Percentiles rank a stretch among this genome's conserved stretches.
Evolutionary conservation across 441 rosid species (phyloP).

Genomic region (Syzygium malaccense): DNA sequence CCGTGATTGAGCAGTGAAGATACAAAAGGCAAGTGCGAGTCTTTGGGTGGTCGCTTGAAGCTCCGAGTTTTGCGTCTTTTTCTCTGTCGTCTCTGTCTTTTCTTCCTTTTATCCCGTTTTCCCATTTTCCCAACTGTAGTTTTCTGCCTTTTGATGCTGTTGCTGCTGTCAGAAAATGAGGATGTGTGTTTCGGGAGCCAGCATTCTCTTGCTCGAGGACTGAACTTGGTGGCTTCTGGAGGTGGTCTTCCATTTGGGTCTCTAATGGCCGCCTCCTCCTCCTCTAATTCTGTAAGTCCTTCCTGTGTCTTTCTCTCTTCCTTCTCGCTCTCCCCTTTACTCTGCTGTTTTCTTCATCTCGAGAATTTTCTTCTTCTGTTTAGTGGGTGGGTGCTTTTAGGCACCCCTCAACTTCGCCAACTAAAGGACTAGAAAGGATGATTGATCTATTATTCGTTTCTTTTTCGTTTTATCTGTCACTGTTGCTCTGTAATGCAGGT

Average conservation of each 20-base stretch:
- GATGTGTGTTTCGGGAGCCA: background rate
- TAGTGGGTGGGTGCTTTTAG: background rate
- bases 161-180: background rate
- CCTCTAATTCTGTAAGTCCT: background rate
- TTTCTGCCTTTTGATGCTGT: background rate
- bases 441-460: background rate
- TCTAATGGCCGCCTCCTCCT: background rate
- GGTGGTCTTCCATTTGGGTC: background rate
- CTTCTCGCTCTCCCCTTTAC: background rate
- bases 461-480: background rate
- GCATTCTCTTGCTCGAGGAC: background rate
- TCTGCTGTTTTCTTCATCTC: background rate
- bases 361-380: background rate
- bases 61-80: background rate
- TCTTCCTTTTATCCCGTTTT: background rate
- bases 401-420: background rate
- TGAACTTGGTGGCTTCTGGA: background rate
- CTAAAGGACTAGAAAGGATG: background rate
- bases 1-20: background rate
- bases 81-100: background rate
- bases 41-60: background rate
- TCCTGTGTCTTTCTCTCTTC: background rate
- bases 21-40: background rate
- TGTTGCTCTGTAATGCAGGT: background rate
- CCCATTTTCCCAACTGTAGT: background rate